A percentile compares a stretch with the other conserved stretches of the same genome.
Evolutionary conservation across 1,284 basidiomycete genomes (phyloP).

Genomic region (Ustilago shanxiensis): DNA sequence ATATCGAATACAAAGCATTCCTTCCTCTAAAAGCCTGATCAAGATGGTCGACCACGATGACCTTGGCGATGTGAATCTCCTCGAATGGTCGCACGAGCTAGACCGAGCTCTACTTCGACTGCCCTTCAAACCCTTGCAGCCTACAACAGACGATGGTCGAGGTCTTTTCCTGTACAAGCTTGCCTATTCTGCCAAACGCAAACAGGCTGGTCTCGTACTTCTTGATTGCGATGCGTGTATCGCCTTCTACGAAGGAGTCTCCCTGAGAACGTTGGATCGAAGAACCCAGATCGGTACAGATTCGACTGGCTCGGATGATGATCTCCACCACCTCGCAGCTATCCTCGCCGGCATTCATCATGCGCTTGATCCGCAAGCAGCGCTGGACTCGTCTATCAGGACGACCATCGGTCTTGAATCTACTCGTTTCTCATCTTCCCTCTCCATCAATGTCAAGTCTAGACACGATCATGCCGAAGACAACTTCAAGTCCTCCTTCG

Average conservation of each 20-base stretch:
- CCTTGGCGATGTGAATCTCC: slow-evolving; percentile 17
- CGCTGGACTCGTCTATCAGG: slow-evolving; percentile 1
- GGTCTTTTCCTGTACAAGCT: slow-evolving; percentile 35
- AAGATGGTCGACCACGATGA: slow-evolving; percentile 17
- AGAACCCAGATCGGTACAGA: slow-evolving; percentile 3
- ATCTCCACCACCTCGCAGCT: not conserved
- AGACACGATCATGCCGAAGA: not conserved
- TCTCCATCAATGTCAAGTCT: slow-evolving; percentile 26
- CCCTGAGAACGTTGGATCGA: slow-evolving; percentile 33
- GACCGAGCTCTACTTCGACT: slow-evolving; percentile 19
- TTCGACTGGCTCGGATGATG: not conserved
- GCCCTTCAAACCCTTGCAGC: slow-evolving; percentile 18
- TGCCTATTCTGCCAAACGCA: slow-evolving; percentile 9
- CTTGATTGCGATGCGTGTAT: slow-evolving; percentile 32
- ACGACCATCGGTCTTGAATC: slow-evolving; percentile 17
- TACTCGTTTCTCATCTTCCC: slow-evolving; percentile 30
- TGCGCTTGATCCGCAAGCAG: slow-evolving; percentile 18
- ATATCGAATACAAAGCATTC: not conserved
- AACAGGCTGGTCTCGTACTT: slow-evolving; percentile 22
- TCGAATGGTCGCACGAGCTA: slow-evolving; percentile 41
- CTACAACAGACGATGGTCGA: not conserved
- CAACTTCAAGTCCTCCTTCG: slow-evolving; percentile 33
- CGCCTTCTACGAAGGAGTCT: slow-evolving; percentile 34
- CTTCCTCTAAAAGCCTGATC: too few relatives aligned
- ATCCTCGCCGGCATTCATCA: slow-evolving; percentile 18